Evolutionary conservation across 2,329 filamentous ascomycete species (phyloP).

Genomic region (Davidsoniella virescens): DNA sequence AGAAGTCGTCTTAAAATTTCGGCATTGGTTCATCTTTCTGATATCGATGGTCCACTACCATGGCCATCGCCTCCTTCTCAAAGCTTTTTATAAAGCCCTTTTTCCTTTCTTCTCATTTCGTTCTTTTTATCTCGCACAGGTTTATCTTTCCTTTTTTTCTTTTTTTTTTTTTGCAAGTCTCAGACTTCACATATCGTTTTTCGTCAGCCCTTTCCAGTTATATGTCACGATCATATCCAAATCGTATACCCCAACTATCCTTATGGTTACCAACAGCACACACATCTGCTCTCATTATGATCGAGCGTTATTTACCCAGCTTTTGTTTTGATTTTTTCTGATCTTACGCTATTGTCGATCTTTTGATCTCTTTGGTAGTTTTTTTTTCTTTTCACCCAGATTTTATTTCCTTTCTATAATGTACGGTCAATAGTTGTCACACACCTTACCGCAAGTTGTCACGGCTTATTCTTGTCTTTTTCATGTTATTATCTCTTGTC

Average conservation of each 20-base stretch:
- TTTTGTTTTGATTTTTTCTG: slow-evolving; percentile 2
- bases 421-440: no score
- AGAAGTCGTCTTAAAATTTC: slow-evolving; percentile 6
- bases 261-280: no score
- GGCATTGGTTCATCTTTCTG: not conserved
- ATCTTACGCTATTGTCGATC: no score
- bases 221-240: no score
- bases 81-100: not conserved
- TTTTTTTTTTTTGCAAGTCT: not conserved
- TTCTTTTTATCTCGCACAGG: not conserved
- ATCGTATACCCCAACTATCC: not conserved
- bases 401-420: no score
- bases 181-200: not conserved
- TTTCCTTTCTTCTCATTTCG: not conserved
- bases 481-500: not conserved
- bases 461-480: not conserved
- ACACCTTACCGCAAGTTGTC: not conserved
- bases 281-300: not conserved
- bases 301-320: slow-evolving; percentile 3
- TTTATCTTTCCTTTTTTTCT: slow-evolving; percentile 7
- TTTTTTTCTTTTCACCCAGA: no score
- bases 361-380: no score
- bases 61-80: not conserved
- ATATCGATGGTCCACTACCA: not conserved
- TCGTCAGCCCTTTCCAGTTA: not conserved